A percentile compares a stretch with the other conserved stretches of the same genome.
Conservation (phyloP, 2,329 filamentous ascomycete species). For the Seiridium cupressi region DNA sequence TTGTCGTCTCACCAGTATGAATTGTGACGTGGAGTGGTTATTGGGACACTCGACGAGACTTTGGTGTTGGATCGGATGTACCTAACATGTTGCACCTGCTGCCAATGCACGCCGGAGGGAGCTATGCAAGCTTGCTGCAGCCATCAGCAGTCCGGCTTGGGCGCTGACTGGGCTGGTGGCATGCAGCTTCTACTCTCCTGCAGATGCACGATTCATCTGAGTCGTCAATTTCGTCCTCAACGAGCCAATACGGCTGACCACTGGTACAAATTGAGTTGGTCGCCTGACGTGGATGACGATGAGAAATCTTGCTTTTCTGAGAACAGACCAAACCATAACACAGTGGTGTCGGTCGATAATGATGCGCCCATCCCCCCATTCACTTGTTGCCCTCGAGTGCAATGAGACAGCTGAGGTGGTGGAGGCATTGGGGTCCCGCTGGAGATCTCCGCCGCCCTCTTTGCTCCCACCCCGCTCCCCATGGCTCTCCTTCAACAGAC, state of each 20-base stretch:
- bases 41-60: no score
- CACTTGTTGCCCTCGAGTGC: no score
- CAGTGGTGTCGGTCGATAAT: not conserved
- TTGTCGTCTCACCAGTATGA: no score
- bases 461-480: not conserved
- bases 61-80: no score
- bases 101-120: conserved; percentile 22
- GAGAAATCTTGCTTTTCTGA: conserved; percentile 18
- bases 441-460: not conserved
- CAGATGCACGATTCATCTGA: conserved; percentile 26
- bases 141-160: conserved; percentile 25
- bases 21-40: no score
- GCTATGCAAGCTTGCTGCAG: conserved; percentile 29
- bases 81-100: conserved; percentile 16
- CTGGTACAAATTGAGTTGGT: conserved; percentile 26
- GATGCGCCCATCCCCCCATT: not conserved
- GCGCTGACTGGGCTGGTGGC: conserved; percentile 27
- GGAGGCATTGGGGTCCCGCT: not conserved
- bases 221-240: conserved; percentile 17
- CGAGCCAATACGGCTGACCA: conserved; percentile 30
- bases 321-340: not conserved
- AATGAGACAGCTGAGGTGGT: no score
- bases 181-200: conserved; percentile 27
- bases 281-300: conserved; percentile 27
- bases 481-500: not conserved